A percentile compares a stretch with the other conserved stretches of the same genome.
These are phyloP conservation scores for Bidens hawaiensis DNA, from an alignment of 140 eudicot genomes.

Conservation along the genomic window DNA sequence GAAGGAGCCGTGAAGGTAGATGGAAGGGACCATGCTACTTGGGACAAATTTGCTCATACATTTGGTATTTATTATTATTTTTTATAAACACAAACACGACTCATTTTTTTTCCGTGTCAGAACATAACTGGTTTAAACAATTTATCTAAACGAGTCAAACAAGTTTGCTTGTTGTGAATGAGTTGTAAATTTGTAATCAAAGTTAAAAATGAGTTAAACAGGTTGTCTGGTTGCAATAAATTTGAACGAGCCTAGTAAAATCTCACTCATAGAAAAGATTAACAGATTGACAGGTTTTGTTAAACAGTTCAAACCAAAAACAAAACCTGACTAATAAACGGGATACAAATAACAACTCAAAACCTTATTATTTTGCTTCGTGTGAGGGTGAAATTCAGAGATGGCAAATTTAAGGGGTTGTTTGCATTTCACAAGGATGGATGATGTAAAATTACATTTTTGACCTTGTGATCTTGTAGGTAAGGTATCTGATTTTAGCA, in stretches of 20 bases:
- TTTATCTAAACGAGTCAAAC: not conserved
- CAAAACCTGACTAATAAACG: not conserved
- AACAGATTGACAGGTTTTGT: not conserved
- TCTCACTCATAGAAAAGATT: too few relatives aligned
- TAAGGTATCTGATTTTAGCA: slow-evolving; percentile 70
- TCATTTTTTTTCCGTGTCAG: not conserved
- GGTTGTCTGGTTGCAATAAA: too few relatives aligned
- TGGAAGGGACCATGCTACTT: slow-evolving; percentile 80
- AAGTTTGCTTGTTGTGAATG: not conserved
- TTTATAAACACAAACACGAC: not conserved
- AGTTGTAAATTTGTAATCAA: too few relatives aligned
- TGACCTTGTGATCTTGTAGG: slow-evolving; percentile 39
- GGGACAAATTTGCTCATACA: slow-evolving; percentile 92
- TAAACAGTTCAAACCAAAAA: not conserved
- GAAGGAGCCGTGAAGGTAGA: slow-evolving; percentile 97
- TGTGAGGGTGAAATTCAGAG: not conserved
- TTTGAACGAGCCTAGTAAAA: too few relatives aligned
- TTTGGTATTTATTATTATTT: slow-evolving; percentile 56
- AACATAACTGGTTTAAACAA: not conserved
- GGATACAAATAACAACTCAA: not conserved
- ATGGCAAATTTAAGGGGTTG: too few relatives aligned
- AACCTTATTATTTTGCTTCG: not conserved
- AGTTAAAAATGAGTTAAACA: too few relatives aligned
- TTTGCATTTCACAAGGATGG: too few relatives aligned
- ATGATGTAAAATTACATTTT: not conserved